phyloP scores from a whole-genome alignment of 441 rosid genomes.

The Aleurites moluccanus region DNA sequence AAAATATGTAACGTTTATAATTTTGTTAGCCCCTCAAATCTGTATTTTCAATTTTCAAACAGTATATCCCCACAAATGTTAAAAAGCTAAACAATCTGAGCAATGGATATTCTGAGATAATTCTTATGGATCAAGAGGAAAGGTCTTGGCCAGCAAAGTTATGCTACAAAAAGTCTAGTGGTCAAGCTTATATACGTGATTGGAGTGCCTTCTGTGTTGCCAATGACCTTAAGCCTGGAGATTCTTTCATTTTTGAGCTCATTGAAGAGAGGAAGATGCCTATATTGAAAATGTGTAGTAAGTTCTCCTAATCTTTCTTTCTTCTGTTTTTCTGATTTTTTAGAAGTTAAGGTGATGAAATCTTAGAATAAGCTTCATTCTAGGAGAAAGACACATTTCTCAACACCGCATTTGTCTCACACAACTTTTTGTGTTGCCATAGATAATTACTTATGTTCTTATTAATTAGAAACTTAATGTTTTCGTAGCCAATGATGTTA shows the following conservation, averaged over 20 bases:
- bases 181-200: background rate
- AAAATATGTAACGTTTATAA: background rate
- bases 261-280: slow-evolving; percentile 2
- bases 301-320: background rate
- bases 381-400: too few relatives aligned
- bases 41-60: slow-evolving; percentile 1
- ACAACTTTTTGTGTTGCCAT: too few relatives aligned
- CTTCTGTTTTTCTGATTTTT: background rate
- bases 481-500: background rate
- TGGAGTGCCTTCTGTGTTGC: slow-evolving; percentile 5
- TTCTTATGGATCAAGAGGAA: slow-evolving; percentile 12
- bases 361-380: background rate
- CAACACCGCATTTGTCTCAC: too few relatives aligned
- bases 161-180: background rate
- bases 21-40: background rate
- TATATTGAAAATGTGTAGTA: slow-evolving; percentile 4
- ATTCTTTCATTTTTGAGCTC: slow-evolving; percentile 16
- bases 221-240: slow-evolving; percentile 15
- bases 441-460: too few relatives aligned
- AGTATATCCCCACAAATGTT: slow-evolving; percentile 14
- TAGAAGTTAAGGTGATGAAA: background rate
- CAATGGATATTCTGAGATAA: background rate
- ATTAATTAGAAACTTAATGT: too few relatives aligned
- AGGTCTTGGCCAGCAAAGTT: slow-evolving; percentile 18
- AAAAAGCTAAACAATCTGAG: slow-evolving; percentile 3